A percentile compares a stretch with the other conserved stretches of the same genome.
Conservation (phyloP, 441 rosid genomes). For the Populus tomentosa region DNA sequence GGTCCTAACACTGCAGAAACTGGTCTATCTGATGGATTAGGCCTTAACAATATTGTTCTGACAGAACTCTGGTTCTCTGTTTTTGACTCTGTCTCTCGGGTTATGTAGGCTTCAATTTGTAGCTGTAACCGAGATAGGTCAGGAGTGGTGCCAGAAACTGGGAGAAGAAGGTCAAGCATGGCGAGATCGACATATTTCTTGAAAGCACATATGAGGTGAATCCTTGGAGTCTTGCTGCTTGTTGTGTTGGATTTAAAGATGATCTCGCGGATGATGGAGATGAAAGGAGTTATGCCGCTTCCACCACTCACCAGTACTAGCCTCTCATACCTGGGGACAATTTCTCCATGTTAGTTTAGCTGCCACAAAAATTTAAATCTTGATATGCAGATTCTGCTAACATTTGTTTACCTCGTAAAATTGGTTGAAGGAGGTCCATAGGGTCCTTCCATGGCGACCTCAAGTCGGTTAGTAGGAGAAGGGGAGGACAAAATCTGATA, state of each 20-base stretch:
- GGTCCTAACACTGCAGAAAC: conserved; percentile 61
- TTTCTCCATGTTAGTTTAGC: not conserved
- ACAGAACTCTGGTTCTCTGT: conserved; percentile 19
- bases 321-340: conserved; percentile 48
- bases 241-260: conserved; percentile 34
- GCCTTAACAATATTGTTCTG: conserved; percentile 57
- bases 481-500: conserved; percentile 37
- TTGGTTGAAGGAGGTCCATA: conserved; percentile 42
- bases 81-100: conserved; percentile 40
- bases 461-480: conserved; percentile 18
- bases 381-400: not conserved
- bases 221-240: conserved; percentile 38
- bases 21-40: conserved; percentile 41
- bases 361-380: not conserved
- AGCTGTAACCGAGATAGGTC: conserved; percentile 48
- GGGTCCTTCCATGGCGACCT: conserved; percentile 60
- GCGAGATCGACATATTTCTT: conserved; percentile 55
- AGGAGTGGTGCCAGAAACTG: conserved; percentile 32
- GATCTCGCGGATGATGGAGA: conserved; percentile 65
- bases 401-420: conserved; percentile 27
- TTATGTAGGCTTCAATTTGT: conserved; percentile 67
- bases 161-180: conserved; percentile 72
- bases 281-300: conserved; percentile 86
- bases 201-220: conserved; percentile 64
- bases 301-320: conserved; percentile 91